phyloP scores from a whole-genome alignment of 192 early-diverging fungal genomes.

The Coemansia sp. region DNA sequence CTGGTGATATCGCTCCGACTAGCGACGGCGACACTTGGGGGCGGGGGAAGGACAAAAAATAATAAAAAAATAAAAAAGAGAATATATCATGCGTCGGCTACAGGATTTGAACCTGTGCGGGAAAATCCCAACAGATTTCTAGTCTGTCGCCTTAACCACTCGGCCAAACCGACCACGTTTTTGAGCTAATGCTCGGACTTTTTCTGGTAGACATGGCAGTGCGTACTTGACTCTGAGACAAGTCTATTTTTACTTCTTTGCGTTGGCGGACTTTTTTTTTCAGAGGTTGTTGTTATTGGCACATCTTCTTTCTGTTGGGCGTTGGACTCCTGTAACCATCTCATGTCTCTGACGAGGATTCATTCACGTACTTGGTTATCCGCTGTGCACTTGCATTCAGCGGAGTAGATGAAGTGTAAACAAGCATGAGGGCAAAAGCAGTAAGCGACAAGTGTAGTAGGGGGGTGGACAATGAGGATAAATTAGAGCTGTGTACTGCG shows the following conservation, averaged over 20 bases:
- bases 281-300: too few species aligned
- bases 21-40: too few species aligned
- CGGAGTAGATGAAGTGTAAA: too few species aligned
- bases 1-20: background rate
- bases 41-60: background rate
- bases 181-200: background rate
- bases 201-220: background rate
- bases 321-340: too few species aligned
- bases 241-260: background rate
- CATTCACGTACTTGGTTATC: too few species aligned
- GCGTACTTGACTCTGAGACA: background rate
- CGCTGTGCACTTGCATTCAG: too few species aligned
- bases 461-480: background rate
- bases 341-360: too few species aligned
- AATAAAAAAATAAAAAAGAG: background rate
- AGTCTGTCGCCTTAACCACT: conserved; percentile 7
- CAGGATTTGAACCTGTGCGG: conserved; percentile 16
- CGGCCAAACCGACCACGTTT: background rate
- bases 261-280: background rate
- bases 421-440: background rate
- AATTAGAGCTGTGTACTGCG: background rate
- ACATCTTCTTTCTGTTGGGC: too few species aligned
- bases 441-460: background rate
- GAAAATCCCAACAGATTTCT: conserved; percentile 4
- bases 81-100: conserved; percentile 1